phyloP scores from a whole-genome alignment of 2,329 filamentous ascomycete species.

The Talaromyces rugulosus region DNA sequence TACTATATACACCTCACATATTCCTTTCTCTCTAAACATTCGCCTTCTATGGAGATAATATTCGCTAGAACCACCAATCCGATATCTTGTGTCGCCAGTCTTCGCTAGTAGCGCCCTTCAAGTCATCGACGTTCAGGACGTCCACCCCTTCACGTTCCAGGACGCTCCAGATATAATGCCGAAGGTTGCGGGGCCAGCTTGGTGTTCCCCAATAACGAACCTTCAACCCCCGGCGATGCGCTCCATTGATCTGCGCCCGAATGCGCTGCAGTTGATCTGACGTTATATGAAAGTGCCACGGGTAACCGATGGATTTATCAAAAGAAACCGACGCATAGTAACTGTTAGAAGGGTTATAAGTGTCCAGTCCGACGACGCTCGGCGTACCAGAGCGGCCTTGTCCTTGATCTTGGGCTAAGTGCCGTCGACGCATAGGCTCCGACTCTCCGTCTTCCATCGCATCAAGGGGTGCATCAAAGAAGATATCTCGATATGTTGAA shows the following conservation, averaged over 20 bases:
- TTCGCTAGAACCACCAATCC: constrained; percentile 27
- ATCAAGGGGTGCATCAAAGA: constrained; percentile 52
- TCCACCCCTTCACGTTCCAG: constrained; percentile 53
- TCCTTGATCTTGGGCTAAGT: constrained; percentile 24
- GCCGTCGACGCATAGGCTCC: background rate
- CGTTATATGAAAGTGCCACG: constrained; percentile 49
- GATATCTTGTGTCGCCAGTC: constrained; percentile 43
- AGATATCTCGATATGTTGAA: constrained; percentile 49
- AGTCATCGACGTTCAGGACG: constrained; percentile 56
- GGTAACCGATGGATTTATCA: constrained; percentile 42
- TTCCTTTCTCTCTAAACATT: background rate
- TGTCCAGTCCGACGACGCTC: constrained; percentile 32
- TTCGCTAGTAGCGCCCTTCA: constrained; percentile 44
- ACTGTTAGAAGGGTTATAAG: constrained; percentile 49
- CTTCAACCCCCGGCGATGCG: constrained; percentile 50
- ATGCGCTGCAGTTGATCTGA: constrained; percentile 43
- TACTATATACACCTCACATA: background rate
- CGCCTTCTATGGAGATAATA: background rate
- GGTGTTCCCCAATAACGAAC: constrained; percentile 56
- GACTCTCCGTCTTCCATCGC: constrained; percentile 25
- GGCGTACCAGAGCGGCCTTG: constrained; percentile 45
- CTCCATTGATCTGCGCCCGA: constrained; percentile 49
- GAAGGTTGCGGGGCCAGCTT: constrained; percentile 50
- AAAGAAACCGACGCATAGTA: constrained; percentile 57
- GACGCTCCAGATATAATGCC: constrained; percentile 53